Conservation (phyloP, 2,329 filamentous ascomycete species). For the Fusarium sp. region DNA sequence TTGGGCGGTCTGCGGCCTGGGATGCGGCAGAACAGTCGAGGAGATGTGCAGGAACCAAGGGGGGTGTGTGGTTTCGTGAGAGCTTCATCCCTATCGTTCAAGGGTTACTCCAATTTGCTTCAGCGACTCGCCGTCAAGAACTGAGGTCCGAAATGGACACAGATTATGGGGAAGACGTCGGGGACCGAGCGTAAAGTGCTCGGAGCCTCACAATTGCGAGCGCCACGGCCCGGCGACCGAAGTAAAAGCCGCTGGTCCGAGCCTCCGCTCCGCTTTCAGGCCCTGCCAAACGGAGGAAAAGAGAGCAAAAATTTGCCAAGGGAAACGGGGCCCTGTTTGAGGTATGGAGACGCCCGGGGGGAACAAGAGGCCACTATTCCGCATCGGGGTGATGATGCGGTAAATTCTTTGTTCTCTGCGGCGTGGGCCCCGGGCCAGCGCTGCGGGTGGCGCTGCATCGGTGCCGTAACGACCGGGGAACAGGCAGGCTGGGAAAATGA, state of each 20-base stretch:
- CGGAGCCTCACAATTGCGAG: slow-evolving; percentile 43
- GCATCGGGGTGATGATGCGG: slow-evolving; percentile 39
- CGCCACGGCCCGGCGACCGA: slow-evolving; percentile 42
- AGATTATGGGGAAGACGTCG: slow-evolving; percentile 29
- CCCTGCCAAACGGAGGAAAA: slow-evolving; percentile 4
- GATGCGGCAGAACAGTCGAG: slow-evolving; percentile 37
- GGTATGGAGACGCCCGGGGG: slow-evolving; percentile 34
- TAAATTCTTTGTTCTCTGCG: slow-evolving; percentile 41
- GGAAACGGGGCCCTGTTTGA: slow-evolving; percentile 35
- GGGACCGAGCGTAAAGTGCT: slow-evolving; percentile 42
- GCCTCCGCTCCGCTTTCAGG: slow-evolving; percentile 12
- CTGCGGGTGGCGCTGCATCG: slow-evolving; percentile 33
- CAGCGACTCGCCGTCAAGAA: slow-evolving; percentile 21
- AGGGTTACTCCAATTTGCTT: slow-evolving; percentile 38
- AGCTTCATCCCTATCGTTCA: slow-evolving; percentile 33
- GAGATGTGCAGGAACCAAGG: slow-evolving; percentile 22
- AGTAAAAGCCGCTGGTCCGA: slow-evolving; percentile 47
- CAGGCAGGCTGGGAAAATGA: slow-evolving; percentile 27
- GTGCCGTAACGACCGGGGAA: slow-evolving; percentile 36
- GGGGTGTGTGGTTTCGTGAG: slow-evolving; percentile 31
- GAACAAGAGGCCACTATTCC: slow-evolving; percentile 31
- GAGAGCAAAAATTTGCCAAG: slow-evolving; percentile 33
- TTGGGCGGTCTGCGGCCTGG: slow-evolving; percentile 40
- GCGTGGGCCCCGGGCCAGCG: slow-evolving; percentile 36
- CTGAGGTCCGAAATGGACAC: slow-evolving; percentile 14